Percentiles rank a stretch among this genome's conserved stretches.
Evolutionary conservation across 192 early-diverging fungal species (phyloP).

Genomic region (Podila verticillata): DNA sequence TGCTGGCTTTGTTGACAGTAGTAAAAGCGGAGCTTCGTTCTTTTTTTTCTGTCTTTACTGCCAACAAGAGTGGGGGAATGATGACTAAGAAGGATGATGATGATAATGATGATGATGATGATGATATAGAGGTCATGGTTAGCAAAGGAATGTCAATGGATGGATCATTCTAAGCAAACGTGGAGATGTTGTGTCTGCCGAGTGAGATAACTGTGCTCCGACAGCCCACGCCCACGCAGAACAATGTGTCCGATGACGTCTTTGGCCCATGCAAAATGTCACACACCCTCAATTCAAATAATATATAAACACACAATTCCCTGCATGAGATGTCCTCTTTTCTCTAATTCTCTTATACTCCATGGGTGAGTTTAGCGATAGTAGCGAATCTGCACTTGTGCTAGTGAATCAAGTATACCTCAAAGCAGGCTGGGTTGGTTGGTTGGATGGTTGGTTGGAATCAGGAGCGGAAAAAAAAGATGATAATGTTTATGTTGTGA

Average conservation of each 20-base stretch:
- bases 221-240: neutral
- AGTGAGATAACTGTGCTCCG: neutral
- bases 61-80: neutral
- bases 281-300: no score
- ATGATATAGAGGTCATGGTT: no score
- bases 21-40: neutral
- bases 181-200: neutral
- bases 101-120: neutral
- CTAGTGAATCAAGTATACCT: no score
- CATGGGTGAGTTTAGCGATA: no score
- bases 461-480: no score
- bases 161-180: neutral
- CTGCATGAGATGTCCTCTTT: no score
- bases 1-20: neutral
- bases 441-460: no score
- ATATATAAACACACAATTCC: no score
- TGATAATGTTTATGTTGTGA: no score
- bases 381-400: no score
- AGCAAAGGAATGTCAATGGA: neutral
- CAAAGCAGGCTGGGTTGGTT: no score
- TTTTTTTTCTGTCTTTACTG: neutral
- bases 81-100: neutral
- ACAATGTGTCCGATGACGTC: conserved; percentile 4
- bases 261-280: neutral
- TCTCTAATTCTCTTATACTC: no score